phyloP scores from a whole-genome alignment of 257 asterid genomes.

The Vinca minor region DNA sequence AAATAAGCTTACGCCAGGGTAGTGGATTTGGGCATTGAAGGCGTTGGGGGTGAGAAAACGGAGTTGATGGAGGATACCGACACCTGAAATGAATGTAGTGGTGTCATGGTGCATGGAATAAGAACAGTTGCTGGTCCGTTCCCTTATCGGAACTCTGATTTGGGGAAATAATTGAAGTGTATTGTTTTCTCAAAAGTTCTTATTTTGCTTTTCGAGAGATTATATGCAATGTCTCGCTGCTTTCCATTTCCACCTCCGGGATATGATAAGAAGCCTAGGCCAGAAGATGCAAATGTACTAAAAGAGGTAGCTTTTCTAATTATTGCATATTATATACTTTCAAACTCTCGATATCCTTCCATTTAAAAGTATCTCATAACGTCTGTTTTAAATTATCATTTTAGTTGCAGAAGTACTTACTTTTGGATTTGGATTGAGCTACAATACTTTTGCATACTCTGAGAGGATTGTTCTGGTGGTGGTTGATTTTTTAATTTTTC shows the following conservation, averaged over 20 bases:
- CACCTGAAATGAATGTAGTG: conserved; percentile 44
- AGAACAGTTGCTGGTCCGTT: conserved; percentile 37
- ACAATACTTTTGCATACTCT: neutral
- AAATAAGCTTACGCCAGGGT: conserved; percentile 12
- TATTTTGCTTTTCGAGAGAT: conserved; percentile 19
- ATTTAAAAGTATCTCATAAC: neutral
- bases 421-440: neutral
- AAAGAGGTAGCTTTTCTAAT: conserved; percentile 17
- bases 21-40: conserved; percentile 15
- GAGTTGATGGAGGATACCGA: conserved; percentile 34
- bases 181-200: conserved; percentile 20
- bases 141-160: conserved; percentile 40
- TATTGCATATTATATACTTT: neutral
- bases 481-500: neutral
- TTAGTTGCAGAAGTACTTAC: too few relatives aligned
- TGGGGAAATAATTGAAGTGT: conserved; percentile 33
- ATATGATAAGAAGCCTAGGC: conserved; percentile 22
- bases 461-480: neutral
- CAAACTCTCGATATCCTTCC: neutral
- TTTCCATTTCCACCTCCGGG: conserved; percentile 94
- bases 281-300: conserved; percentile 11
- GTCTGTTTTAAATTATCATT: neutral
- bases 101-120: conserved; percentile 68
- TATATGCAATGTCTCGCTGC: conserved; percentile 92
- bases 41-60: conserved; percentile 14